phyloP scores from a whole-genome alignment of 768 basidiomycete species.

The Termitomyces titanicus region DNA sequence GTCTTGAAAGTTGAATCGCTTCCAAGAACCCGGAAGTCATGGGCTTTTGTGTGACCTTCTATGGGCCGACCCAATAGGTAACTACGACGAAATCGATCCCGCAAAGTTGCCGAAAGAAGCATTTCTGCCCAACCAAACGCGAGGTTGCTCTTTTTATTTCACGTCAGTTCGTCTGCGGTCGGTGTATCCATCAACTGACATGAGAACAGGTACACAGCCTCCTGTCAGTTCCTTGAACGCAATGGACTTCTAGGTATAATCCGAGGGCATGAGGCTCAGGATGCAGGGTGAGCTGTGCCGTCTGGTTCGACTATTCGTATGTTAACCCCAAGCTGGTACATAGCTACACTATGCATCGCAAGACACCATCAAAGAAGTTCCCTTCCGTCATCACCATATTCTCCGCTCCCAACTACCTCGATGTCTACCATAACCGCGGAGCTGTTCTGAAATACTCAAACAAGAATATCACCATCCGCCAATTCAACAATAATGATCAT shows the following conservation, averaged over 20 bases:
- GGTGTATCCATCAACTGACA: slow-evolving; percentile 24
- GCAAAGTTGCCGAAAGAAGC: slow-evolving; percentile 47
- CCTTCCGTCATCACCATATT: slow-evolving; percentile 98
- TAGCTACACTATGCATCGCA: slow-evolving; percentile 91
- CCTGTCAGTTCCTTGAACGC: slow-evolving; percentile 89
- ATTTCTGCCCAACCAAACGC: slow-evolving; percentile 76
- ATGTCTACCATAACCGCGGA: slow-evolving; percentile 94
- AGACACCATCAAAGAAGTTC: slow-evolving; percentile 92
- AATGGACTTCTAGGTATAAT: slow-evolving; percentile 92
- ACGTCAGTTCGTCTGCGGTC: slow-evolving; percentile 53
- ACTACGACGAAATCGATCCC: slow-evolving; percentile 77
- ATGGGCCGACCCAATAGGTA: slow-evolving; percentile 92
- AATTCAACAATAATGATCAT: slow-evolving; percentile 77
- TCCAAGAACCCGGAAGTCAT: slow-evolving; percentile 88
- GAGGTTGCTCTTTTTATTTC: slow-evolving; percentile 91
- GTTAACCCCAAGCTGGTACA: not conserved
- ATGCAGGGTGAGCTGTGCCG: slow-evolving; percentile 67
- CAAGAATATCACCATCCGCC: slow-evolving; percentile 93
- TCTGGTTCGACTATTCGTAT: not conserved
- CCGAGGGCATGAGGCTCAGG: slow-evolving; percentile 95
- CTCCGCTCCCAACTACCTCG: slow-evolving; percentile 94
- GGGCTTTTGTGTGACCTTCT: slow-evolving; percentile 93
- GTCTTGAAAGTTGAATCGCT: slow-evolving; percentile 72
- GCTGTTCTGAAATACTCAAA: slow-evolving; percentile 97
- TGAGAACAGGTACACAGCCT: slow-evolving; percentile 65